Base-by-base conservation (phyloP, 345 rosid genomes). In the Lepidium sativum region DNA sequence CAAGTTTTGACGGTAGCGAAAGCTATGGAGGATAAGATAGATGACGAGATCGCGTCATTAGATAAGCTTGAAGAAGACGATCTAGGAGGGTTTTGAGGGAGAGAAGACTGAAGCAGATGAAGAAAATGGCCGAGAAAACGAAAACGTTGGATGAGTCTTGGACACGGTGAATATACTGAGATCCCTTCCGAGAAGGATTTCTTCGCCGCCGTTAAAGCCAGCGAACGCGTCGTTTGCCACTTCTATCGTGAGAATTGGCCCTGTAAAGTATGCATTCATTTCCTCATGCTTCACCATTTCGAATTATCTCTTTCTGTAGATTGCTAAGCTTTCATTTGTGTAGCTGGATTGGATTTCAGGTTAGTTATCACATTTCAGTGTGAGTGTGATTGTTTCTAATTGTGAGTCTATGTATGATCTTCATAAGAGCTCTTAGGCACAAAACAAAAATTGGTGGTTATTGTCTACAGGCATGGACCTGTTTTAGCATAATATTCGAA, bases 191-290 rank as follows among this genome's bases (percentile, higher is more conserved):
- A 94, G 81, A 90, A 90, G 64, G 97, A 94, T 34, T 88, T 94
- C 80, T 88, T 94, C 80, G 56, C 92, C 27, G 68, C 67, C 34
- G 99, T 90, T 21, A 94, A 91, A 62, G 92, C 92, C 34, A 94
- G 96, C 63, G 96, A 91, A 38, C 95, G 99, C 45, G 97, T 91
- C 50, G 95, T 88, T 32, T 90, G 97, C 75, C 99, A 94, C 60
- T 94, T 91, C 73, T 88, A 88, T 74, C 95, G 97, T 65, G 96
- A 90, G 40, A 94, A 94, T 70, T 94, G 97, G 97, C 99, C 96
- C 23, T 91, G 99, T 80, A 91, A 94, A 87, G 99, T 80, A 74
- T 57, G 74, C 1, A 6, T 53, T 49, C 40, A 0, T 40, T 1
- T 25, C 15, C 9, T 57, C 12, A 29, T 49, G 32, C 50, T 10